Evolutionary conservation across 345 rosid genomes (phyloP).

Genomic region (Cardamine occulta): DNA sequence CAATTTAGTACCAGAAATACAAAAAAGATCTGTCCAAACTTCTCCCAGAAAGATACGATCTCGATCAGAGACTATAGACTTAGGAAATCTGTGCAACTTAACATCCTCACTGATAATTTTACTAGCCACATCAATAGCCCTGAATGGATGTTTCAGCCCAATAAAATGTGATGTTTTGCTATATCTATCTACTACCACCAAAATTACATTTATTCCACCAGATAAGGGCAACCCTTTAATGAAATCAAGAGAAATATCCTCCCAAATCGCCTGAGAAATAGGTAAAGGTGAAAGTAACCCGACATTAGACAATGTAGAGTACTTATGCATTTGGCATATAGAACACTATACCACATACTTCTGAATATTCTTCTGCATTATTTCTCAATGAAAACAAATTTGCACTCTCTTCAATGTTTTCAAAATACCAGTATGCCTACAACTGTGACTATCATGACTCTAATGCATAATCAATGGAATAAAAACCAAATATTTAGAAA

Average conservation of each 20-base stretch:
- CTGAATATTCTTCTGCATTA: too few relatives aligned
- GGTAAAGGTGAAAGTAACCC: not conserved
- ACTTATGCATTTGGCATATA: not conserved
- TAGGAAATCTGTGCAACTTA: not conserved
- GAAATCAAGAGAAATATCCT: not conserved
- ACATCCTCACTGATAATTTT: not conserved
- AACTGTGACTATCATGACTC: too few relatives aligned
- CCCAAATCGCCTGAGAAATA: not conserved
- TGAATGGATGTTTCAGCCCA: not conserved
- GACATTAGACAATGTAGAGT: rapidly evolving
- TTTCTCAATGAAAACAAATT: too few relatives aligned
- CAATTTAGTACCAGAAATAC: rapidly evolving
- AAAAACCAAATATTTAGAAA: too few relatives aligned
- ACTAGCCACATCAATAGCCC: not conserved
- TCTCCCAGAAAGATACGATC: not conserved
- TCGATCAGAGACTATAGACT: not conserved
- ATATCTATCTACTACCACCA: not conserved
- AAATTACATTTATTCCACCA: not conserved
- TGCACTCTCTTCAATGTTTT: not conserved
- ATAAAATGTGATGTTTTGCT: not conserved
- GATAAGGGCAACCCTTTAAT: not conserved
- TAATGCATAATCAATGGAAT: too few relatives aligned
- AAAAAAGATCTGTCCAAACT: not conserved
- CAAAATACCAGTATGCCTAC: not conserved
- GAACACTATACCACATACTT: not conserved